These are phyloP conservation scores for Boletus rex-veris DNA, from an alignment of 768 basidiomycete species.

Conservation along the genomic window DNA sequence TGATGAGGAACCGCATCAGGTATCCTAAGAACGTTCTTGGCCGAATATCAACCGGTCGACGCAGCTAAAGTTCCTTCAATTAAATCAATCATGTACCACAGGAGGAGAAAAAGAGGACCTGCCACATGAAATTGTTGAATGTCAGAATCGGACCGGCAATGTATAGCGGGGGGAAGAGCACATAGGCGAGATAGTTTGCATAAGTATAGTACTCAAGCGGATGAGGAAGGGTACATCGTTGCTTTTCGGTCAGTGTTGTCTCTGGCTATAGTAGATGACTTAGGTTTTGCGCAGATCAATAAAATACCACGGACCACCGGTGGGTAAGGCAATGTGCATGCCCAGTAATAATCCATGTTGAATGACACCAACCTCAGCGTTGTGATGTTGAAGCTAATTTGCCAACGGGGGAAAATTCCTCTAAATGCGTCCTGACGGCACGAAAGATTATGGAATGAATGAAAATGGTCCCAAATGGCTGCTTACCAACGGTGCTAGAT, in stretches of 20 bases:
- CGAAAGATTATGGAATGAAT: constrained; percentile 3
- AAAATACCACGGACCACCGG: constrained; percentile 39
- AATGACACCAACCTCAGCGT: constrained; percentile 93
- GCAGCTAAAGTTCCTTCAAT: constrained; percentile 43
- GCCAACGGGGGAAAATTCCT: constrained; percentile 90
- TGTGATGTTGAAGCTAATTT: constrained; percentile 92
- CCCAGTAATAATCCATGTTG: constrained; percentile 92
- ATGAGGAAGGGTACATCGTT: constrained; percentile 57
- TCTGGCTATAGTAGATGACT: constrained; percentile 23
- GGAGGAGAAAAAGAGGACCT: constrained; percentile 48
- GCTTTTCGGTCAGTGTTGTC: constrained; percentile 47
- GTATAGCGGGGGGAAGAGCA: constrained; percentile 91
- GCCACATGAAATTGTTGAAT: constrained; percentile 94
- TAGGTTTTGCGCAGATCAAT: background rate
- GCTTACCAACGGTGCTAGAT: constrained; percentile 60
- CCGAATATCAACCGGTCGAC: constrained; percentile 50
- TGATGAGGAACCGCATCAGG: constrained; percentile 63
- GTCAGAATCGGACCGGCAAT: constrained; percentile 96
- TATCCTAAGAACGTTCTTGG: constrained; percentile 48
- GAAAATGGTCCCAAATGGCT: background rate
- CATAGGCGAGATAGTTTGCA: constrained; percentile 74
- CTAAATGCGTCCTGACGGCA: constrained; percentile 53
- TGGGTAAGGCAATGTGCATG: constrained; percentile 41
- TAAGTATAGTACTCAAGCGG: constrained; percentile 59
- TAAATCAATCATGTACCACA: background rate